Evolutionary conservation across 768 basidiomycete species (phyloP).

Genomic region (Suillus clintonianus): DNA sequence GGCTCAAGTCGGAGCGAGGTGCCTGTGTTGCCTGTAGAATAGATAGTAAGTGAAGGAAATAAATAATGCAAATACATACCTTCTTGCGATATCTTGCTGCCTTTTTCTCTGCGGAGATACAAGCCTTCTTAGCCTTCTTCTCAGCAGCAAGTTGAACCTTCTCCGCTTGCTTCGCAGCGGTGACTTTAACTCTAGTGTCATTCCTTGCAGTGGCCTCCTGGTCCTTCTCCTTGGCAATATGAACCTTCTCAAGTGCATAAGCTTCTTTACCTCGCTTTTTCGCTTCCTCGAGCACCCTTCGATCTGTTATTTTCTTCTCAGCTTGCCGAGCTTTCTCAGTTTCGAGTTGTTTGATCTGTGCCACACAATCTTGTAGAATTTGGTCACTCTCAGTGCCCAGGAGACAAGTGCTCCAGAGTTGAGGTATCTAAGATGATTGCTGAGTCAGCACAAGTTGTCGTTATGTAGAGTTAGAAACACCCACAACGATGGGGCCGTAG

Average conservation of each 20-base stretch:
- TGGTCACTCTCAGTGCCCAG: not conserved
- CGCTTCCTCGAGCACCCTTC: not conserved
- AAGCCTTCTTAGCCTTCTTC: not conserved
- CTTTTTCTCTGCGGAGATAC: not conserved
- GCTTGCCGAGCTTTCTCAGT: not conserved
- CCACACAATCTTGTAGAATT: not conserved
- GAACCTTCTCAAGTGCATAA: not conserved
- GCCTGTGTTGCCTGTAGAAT: not conserved
- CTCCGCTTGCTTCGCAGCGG: not conserved
- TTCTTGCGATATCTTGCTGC: not conserved
- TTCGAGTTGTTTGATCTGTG: not conserved
- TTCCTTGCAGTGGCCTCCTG: not conserved
- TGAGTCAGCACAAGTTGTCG: too few relatives aligned
- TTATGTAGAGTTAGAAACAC: too few relatives aligned
- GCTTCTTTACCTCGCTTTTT: slow-evolving; percentile 6
- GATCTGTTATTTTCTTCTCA: not conserved
- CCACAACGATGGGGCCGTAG: too few relatives aligned
- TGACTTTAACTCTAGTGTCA: not conserved
- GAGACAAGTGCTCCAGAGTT: slow-evolving; percentile 23
- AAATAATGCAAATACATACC: not conserved
- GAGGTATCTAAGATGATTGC: too few relatives aligned
- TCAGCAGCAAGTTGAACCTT: not conserved
- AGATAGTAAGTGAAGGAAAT: not conserved
- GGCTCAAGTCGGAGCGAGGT: not conserved
- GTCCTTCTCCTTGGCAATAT: slow-evolving; percentile 1